Percentiles rank a stretch among this genome's conserved stretches.
phyloP scores from a whole-genome alignment of 139 green algal genomes.

The Mychonastes homosphaera region DNA sequence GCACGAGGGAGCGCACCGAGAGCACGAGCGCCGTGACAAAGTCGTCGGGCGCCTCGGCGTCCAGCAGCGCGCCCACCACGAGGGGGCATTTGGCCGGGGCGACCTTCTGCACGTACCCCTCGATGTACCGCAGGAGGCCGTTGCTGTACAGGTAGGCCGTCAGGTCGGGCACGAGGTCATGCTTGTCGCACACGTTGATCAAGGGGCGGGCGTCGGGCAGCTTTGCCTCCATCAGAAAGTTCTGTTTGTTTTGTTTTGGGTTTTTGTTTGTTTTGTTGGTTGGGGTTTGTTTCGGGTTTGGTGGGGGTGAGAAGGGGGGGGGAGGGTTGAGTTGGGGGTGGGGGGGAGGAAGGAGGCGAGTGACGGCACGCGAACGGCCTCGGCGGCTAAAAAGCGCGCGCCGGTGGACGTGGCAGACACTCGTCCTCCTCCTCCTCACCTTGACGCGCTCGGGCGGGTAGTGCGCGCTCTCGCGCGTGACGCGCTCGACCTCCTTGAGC shows the following conservation, averaged over 20 bases:
- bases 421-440: too few species aligned
- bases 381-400: too few species aligned
- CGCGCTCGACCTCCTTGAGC: slow-evolving; percentile 88
- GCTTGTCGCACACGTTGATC: slow-evolving; percentile 98
- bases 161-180: slow-evolving; percentile 91
- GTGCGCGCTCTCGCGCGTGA: slow-evolving; percentile 83
- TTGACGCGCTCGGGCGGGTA: slow-evolving; percentile 82
- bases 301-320: too few species aligned
- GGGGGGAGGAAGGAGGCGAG: too few species aligned
- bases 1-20: slow-evolving; percentile 81
- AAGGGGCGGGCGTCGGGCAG: slow-evolving; percentile 92
- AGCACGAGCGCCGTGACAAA: slow-evolving; percentile 98
- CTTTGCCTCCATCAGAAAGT: slow-evolving; percentile 99
- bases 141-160: slow-evolving; percentile 41
- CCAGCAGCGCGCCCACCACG: slow-evolving; percentile 93
- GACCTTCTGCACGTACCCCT: slow-evolving; percentile 98
- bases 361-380: too few species aligned
- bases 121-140: slow-evolving; percentile 87
- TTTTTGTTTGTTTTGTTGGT: too few species aligned
- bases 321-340: too few species aligned
- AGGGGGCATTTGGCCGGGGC: slow-evolving; percentile 39
- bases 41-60: slow-evolving; percentile 85
- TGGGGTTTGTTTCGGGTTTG: too few species aligned
- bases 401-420: too few species aligned
- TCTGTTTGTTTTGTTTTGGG: too few species aligned